These are phyloP conservation scores for Aspergillus sp. DNA, from an alignment of 2,329 filamentous ascomycete genomes.

Conservation along the genomic window DNA sequence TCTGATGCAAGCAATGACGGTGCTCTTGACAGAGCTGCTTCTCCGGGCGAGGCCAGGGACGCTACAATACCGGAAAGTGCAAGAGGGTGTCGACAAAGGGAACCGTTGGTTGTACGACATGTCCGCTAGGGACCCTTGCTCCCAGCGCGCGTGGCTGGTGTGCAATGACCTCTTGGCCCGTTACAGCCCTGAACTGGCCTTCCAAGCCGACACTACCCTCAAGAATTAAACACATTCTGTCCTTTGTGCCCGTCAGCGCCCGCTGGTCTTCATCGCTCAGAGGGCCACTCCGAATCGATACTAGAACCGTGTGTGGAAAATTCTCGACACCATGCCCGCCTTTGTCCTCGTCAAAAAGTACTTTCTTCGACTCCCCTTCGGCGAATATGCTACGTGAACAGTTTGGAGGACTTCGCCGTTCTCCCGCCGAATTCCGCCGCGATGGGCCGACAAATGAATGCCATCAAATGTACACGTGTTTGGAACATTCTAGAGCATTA, in stretches of 20 bases:
- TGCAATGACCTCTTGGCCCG: slow-evolving; percentile 21
- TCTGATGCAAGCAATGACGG: slow-evolving; percentile 33
- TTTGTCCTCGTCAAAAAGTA: background rate
- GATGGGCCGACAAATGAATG: background rate
- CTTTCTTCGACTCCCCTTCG: background rate
- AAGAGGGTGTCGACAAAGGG: slow-evolving; percentile 27
- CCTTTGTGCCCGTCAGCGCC: background rate
- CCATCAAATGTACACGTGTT: background rate
- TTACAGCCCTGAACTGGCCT: slow-evolving; percentile 10
- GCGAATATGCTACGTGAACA: background rate
- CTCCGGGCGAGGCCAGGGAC: slow-evolving; percentile 26
- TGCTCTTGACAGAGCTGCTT: slow-evolving; percentile 32
- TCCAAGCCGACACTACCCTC: background rate
- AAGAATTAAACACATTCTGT: background rate
- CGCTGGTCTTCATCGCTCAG: too few species aligned
- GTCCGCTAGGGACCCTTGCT: slow-evolving; percentile 26
- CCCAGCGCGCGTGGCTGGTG: slow-evolving; percentile 28
- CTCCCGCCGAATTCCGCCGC: background rate
- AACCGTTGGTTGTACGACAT: slow-evolving; percentile 31
- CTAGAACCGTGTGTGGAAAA: background rate
- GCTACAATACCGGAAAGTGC: slow-evolving; percentile 19
- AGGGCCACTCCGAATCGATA: background rate
- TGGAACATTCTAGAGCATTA: background rate
- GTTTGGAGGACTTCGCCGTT: background rate
- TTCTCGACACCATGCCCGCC: background rate